Evolutionary conservation across 495 filamentous ascomycete species (phyloP).

Genomic region (Neurospora terricola): DNA sequence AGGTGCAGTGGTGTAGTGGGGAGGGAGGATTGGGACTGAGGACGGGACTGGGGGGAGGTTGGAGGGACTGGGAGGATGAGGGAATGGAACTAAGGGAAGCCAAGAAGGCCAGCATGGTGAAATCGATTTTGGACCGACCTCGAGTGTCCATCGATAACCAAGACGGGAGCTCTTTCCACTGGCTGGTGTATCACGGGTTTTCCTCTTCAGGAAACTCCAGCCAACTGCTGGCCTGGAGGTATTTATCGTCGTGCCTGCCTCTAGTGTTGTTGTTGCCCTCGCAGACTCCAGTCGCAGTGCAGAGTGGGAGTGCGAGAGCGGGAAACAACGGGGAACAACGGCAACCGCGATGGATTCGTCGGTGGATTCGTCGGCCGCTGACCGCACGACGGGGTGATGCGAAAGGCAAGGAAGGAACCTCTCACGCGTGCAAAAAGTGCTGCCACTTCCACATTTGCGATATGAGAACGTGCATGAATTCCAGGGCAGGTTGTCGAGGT

Average conservation of each 20-base stretch:
- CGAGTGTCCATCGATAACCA: neutral
- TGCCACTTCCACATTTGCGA: neutral
- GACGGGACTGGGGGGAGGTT: neutral
- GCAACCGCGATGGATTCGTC: neutral
- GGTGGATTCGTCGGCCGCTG: neutral
- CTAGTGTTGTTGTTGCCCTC: neutral
- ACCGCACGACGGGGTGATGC: neutral
- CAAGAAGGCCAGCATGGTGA: neutral
- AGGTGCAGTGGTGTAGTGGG: neutral
- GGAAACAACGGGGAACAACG: neutral
- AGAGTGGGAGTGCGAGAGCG: neutral
- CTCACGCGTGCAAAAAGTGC: neutral
- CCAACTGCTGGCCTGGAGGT: neutral
- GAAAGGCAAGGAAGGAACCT: neutral
- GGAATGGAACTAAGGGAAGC: neutral
- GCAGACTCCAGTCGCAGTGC: neutral
- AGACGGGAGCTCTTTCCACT: constrained; percentile 1
- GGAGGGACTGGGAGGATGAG: neutral
- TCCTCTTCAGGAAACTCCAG: neutral
- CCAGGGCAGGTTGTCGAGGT: too few species aligned
- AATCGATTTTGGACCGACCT: neutral
- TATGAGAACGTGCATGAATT: neutral
- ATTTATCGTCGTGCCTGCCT: neutral
- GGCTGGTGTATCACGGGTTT: neutral
- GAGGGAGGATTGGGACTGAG: neutral